These are phyloP conservation scores for Beauveria medogensis DNA, from an alignment of 2,329 filamentous ascomycete genomes.

Conservation along the genomic window DNA sequence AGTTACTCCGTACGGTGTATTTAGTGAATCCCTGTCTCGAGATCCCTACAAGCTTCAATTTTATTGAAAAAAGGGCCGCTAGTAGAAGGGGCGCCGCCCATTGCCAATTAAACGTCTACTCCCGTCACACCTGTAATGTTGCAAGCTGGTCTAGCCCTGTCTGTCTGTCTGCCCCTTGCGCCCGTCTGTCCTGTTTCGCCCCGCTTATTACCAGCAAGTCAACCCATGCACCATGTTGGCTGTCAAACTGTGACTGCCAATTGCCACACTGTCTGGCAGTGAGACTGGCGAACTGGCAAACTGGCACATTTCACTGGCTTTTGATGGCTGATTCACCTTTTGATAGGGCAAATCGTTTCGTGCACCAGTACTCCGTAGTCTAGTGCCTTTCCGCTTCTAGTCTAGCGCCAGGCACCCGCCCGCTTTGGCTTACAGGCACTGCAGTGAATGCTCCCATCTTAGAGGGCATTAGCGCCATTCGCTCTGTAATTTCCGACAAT, in stretches of 20 bases:
- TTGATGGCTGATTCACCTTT: background rate
- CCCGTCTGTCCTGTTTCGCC: background rate
- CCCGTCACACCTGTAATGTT: too few species aligned
- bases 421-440: background rate
- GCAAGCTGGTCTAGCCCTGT: background rate
- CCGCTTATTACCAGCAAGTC: too few species aligned
- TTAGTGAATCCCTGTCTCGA: background rate
- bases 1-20: too few species aligned
- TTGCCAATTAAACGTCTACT: too few species aligned
- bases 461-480: background rate
- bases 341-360: background rate
- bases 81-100: too few species aligned
- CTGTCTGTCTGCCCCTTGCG: background rate
- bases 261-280: too few species aligned
- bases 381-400: constrained; percentile 1
- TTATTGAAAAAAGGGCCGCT: too few species aligned
- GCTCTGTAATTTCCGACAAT: background rate
- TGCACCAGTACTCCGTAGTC: background rate
- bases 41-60: background rate
- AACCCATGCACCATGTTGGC: too few species aligned
- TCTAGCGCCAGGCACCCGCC: constrained; percentile 8
- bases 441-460: background rate
- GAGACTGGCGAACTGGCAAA: too few species aligned
- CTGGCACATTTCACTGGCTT: too few species aligned
- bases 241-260: too few species aligned